These are phyloP conservation scores for Globisporangium nunn DNA, from an alignment of 352 stramenopile species.

Conservation along the genomic window DNA sequence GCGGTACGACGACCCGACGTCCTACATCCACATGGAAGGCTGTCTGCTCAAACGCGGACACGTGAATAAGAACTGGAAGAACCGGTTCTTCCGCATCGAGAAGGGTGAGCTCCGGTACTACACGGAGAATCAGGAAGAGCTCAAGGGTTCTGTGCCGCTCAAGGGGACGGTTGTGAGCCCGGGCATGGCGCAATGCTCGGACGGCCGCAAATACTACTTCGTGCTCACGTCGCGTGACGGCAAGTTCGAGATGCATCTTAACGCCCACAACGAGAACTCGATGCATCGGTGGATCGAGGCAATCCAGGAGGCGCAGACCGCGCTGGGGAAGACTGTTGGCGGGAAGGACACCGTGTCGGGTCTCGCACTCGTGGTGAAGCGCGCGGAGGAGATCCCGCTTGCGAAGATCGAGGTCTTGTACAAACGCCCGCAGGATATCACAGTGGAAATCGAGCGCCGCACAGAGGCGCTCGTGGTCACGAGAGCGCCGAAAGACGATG, in stretches of 20 bases:
- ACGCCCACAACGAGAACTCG: conserved; percentile 68
- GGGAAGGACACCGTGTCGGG: conserved; percentile 51
- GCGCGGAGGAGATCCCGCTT: conserved; percentile 70
- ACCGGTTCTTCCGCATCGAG: conserved; percentile 85
- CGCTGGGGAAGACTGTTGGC: conserved; percentile 32
- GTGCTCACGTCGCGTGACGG: conserved; percentile 74
- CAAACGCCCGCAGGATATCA: conserved; percentile 48
- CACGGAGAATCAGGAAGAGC: conserved; percentile 66
- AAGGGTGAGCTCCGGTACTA: conserved; percentile 76
- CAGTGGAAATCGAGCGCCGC: conserved; percentile 64
- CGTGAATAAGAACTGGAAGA: conserved; percentile 87
- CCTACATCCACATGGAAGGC: conserved; percentile 85
- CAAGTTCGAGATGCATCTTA: conserved; percentile 84
- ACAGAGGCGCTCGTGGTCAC: conserved; percentile 73
- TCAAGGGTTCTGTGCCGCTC: conserved; percentile 65
- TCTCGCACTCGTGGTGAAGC: conserved; percentile 67
- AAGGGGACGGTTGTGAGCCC: conserved; percentile 79
- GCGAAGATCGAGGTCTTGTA: conserved; percentile 59
- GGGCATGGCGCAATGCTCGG: conserved; percentile 73
- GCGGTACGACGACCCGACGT: conserved; percentile 78
- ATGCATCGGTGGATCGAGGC: conserved; percentile 87
- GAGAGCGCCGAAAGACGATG: conserved; percentile 30
- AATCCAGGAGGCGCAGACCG: conserved; percentile 67
- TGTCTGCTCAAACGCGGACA: conserved; percentile 77
- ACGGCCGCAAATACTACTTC: conserved; percentile 82